Evolutionary conservation across 78 protist genomes (phyloP), one percentile per base, ranked within the genome.

Genomic region (Pigoraptor vietnamica): DNA sequence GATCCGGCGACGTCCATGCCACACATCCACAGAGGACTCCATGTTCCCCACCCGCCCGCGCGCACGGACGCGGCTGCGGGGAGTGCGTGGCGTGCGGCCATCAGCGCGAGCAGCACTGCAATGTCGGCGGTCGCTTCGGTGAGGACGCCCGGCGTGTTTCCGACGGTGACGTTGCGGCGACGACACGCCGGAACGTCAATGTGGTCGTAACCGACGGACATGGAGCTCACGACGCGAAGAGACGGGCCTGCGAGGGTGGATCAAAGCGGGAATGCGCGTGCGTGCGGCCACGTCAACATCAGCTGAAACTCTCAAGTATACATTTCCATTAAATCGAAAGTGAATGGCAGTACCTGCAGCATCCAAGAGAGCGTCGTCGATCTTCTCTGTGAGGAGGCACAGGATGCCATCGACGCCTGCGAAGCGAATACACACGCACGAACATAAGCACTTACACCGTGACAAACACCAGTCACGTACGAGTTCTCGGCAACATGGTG

Each of bases 41-140:
- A 86, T 23, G 67, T 25, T 1, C 81, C 90, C 93, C 93, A 92
- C 25, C 35, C 40, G 32, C 94, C 94, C 1, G 19, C 37, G 35
- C 29, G 1, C 35, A 81, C 40, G 35, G 48, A 0, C 21, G 0
- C 32, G 23, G 40, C 48, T 29, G 86, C 91, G 10, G 2, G 25
- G 6, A 79, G 81, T 2, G 55, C 29, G 40, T 0, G 86, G 9
- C 91, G 88, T 29, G 81, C 67, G 9, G 84, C 29, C 37, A 56
- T 1, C 35, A 92, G 86, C 25, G 90, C 39, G 24, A 92, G 90
- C 24, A 33, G 0, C 23, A 92, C 34, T 0, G 94, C 24, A 2
- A 89, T 35, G 24, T 92, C 94, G 25, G 94, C 94, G 48, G 94
- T 92, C 34, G 94, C 90, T 0, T 92, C 86, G 55, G 94, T 89